These are phyloP conservation scores for Wilcoxina mikolae DNA, from an alignment of 495 filamentous ascomycete genomes.

Conservation along the genomic window DNA sequence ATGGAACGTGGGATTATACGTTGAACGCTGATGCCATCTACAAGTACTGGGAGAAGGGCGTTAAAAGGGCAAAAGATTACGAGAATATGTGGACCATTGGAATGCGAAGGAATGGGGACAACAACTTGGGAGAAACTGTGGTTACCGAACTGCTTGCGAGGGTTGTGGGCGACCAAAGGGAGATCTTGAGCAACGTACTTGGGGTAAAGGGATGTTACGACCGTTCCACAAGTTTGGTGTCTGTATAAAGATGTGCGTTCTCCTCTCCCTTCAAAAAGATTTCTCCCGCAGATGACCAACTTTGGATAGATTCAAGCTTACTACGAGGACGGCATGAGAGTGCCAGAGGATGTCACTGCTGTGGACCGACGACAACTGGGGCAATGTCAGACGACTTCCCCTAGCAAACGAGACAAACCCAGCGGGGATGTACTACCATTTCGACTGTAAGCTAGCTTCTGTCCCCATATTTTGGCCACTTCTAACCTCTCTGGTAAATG, in stretches of 20 bases:
- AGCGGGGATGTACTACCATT: conserved; percentile 65
- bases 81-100: conserved; percentile 55
- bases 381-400: conserved; percentile 52
- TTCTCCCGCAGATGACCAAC: conserved; percentile 17
- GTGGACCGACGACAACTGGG: conserved; percentile 66
- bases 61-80: conserved; percentile 47
- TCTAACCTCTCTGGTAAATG: conserved; percentile 28
- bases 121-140: conserved; percentile 39
- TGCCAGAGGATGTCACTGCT: conserved; percentile 61
- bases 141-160: conserved; percentile 45
- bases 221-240: conserved; percentile 57
- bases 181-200: conserved; percentile 42
- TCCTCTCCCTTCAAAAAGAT: neutral
- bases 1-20: conserved; percentile 50
- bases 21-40: conserved; percentile 50
- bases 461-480: too few species aligned
- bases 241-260: conserved; percentile 49
- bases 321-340: conserved; percentile 46
- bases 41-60: conserved; percentile 52
- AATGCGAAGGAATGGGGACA: conserved; percentile 59
- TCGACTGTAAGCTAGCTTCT: conserved; percentile 39
- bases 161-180: conserved; percentile 44
- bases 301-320: conserved; percentile 39
- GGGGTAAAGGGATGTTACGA: conserved; percentile 37
- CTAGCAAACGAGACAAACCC: conserved; percentile 49